Evolutionary conservation across 768 basidiomycete genomes (phyloP).

Genomic region (Crucibulum laeve): DNA sequence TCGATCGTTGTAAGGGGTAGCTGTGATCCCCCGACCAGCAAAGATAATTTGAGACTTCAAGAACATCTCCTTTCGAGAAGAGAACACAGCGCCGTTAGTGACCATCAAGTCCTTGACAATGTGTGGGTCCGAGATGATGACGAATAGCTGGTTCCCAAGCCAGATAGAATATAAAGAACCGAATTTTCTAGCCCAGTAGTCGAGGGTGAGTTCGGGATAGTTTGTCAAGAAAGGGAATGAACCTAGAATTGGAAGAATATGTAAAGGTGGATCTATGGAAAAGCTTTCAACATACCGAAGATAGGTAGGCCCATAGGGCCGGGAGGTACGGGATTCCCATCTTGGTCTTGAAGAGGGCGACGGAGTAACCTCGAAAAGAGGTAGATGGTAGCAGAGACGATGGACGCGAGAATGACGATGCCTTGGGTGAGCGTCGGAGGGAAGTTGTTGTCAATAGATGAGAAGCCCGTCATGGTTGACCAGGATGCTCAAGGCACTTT

Average conservation of each 20-base stretch:
- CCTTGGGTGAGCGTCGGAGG: conserved; percentile 12
- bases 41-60: conserved; percentile 42
- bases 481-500: too few species aligned
- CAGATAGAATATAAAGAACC: conserved; percentile 41
- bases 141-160: conserved; percentile 44
- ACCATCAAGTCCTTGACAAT: conserved; percentile 41
- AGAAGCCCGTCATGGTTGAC: conserved; percentile 9
- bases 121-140: conserved; percentile 38
- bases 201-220: conserved; percentile 38
- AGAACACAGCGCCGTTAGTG: conserved; percentile 40
- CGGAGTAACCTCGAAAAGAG: conserved; percentile 8
- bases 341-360: conserved; percentile 2
- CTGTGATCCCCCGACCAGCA: conserved; percentile 37
- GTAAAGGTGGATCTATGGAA: neutral
- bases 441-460: neutral
- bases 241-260: conserved; percentile 13
- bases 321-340: conserved; percentile 6
- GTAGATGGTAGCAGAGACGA: conserved; percentile 18
- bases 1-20: conserved; percentile 35
- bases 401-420: conserved; percentile 16
- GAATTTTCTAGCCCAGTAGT: conserved; percentile 37
- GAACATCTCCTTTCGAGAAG: conserved; percentile 41
- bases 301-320: conserved; percentile 6
- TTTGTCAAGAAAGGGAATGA: conserved; percentile 33
- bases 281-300: neutral